Evolutionary conservation across 2,329 filamentous ascomycete genomes (phyloP).

Genomic region (Alternaria dauci): DNA sequence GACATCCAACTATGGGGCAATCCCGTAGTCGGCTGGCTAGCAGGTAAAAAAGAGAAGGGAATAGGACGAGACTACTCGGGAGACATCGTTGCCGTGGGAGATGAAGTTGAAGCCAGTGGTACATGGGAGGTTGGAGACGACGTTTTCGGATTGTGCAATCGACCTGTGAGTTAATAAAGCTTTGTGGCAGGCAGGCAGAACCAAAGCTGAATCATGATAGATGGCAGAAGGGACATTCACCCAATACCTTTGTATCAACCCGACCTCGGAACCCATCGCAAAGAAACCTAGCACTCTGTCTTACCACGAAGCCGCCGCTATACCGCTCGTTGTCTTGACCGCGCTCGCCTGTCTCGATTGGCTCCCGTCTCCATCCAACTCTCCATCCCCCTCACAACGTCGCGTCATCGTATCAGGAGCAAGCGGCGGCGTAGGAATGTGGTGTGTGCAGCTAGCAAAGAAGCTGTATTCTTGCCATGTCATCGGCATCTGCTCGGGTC

Average conservation of each 20-base stretch:
- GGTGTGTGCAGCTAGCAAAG: slow-evolving; percentile 52
- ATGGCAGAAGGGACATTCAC: slow-evolving; percentile 41
- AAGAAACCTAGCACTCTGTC: slow-evolving; percentile 31
- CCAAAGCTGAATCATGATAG: slow-evolving; percentile 1
- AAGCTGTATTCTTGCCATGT: slow-evolving; percentile 52
- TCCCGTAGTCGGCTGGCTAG: slow-evolving; percentile 39
- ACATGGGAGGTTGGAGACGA: slow-evolving; percentile 36
- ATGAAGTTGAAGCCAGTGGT: slow-evolving; percentile 16
- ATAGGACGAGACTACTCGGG: slow-evolving; percentile 59
- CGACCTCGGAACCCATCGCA: slow-evolving; percentile 33
- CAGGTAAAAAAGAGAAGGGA: slow-evolving; percentile 42
- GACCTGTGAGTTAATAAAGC: slow-evolving; percentile 14
- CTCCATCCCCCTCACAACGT: slow-evolving; percentile 16
- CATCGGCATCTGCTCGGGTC: slow-evolving; percentile 59
- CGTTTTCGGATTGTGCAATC: slow-evolving; percentile 37
- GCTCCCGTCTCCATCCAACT: slow-evolving; percentile 21
- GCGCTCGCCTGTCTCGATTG: slow-evolving; percentile 46
- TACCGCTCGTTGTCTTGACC: slow-evolving; percentile 52
- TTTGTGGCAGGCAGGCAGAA: too few species aligned
- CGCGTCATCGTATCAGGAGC: slow-evolving; percentile 42
- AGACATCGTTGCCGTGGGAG: slow-evolving; percentile 47
- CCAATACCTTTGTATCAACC: slow-evolving; percentile 31
- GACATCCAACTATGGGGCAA: slow-evolving; percentile 50
- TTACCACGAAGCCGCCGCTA: slow-evolving; percentile 36
- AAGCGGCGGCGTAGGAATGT: slow-evolving; percentile 45